Conservation (phyloP, 2,329 filamentous ascomycete genomes). For the Leptodontidium sp. region DNA sequence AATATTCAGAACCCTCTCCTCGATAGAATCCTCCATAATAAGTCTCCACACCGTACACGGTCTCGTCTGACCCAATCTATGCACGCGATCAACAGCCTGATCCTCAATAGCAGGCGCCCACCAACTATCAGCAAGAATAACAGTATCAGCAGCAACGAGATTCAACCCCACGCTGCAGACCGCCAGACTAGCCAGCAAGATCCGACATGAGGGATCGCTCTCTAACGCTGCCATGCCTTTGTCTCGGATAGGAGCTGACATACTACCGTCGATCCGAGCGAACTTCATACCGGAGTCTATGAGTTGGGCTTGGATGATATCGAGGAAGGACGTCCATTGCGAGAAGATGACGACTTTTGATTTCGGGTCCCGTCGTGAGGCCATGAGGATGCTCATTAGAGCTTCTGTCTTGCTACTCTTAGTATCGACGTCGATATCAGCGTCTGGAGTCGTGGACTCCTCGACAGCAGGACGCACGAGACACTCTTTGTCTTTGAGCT, state of each 20-base stretch:
- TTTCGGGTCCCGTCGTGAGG: slow-evolving; percentile 67
- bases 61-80: slow-evolving; percentile 83
- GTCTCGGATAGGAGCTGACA: slow-evolving; percentile 77
- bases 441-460: slow-evolving; percentile 50
- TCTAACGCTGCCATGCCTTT: slow-evolving; percentile 73
- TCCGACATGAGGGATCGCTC: slow-evolving; percentile 69
- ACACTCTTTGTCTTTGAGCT: slow-evolving; percentile 65
- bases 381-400: slow-evolving; percentile 76
- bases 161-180: slow-evolving; percentile 90
- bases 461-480: slow-evolving; percentile 74
- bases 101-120: slow-evolving; percentile 95
- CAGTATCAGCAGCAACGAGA: slow-evolving; percentile 84
- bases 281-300: slow-evolving; percentile 66
- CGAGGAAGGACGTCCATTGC: slow-evolving; percentile 80
- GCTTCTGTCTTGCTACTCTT: slow-evolving; percentile 86
- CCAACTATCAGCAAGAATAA: slow-evolving; percentile 86
- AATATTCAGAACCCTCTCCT: slow-evolving; percentile 81
- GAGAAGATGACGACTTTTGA: slow-evolving; percentile 79
- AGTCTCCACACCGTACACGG: slow-evolving; percentile 82
- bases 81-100: slow-evolving; percentile 88
- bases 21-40: slow-evolving; percentile 81
- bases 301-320: slow-evolving; percentile 75
- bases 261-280: slow-evolving; percentile 81
- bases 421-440: slow-evolving; percentile 66
- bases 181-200: slow-evolving; percentile 82